A percentile compares a stretch with the other conserved stretches of the same genome.
Evolutionary conservation across 306 rosid species (phyloP).

Genomic region (Acacia confusa): DNA sequence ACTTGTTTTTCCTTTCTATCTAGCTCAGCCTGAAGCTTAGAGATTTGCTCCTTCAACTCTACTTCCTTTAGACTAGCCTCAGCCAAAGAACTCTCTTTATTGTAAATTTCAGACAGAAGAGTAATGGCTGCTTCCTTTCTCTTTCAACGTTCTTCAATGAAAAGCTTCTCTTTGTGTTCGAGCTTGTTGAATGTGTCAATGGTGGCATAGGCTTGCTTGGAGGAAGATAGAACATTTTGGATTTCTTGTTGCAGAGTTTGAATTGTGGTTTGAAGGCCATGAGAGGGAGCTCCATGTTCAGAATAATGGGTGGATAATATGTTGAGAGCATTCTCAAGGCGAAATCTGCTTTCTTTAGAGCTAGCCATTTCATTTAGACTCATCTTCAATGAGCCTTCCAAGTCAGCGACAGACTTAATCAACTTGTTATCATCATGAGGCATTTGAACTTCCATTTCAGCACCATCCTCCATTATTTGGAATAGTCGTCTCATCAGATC

Average conservation of each 20-base stretch:
- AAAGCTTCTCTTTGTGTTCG: background rate
- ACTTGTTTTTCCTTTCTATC: background rate
- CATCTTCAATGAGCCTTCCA: background rate
- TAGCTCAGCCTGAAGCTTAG: background rate
- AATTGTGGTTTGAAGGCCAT: background rate
- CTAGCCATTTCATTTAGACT: background rate
- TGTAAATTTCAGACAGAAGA: too few species aligned
- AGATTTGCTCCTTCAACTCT: background rate
- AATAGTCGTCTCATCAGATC: background rate
- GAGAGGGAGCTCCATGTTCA: background rate
- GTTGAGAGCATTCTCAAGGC: background rate
- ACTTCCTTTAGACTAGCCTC: too few species aligned
- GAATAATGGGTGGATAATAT: background rate
- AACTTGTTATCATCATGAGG: background rate
- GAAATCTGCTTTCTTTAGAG: background rate
- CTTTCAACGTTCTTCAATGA: background rate
- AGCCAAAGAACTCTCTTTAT: too few species aligned
- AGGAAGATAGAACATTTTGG: background rate
- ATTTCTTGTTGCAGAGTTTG: background rate
- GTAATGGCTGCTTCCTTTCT: too few species aligned
- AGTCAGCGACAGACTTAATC: background rate
- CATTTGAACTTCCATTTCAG: background rate
- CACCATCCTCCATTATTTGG: background rate
- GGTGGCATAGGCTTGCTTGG: background rate
- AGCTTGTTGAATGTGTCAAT: background rate